A percentile compares a stretch with the other conserved stretches of the same genome.
Evolutionary conservation across 805 yeast species (phyloP).

Genomic region (Cyberlindnera mrakii): DNA sequence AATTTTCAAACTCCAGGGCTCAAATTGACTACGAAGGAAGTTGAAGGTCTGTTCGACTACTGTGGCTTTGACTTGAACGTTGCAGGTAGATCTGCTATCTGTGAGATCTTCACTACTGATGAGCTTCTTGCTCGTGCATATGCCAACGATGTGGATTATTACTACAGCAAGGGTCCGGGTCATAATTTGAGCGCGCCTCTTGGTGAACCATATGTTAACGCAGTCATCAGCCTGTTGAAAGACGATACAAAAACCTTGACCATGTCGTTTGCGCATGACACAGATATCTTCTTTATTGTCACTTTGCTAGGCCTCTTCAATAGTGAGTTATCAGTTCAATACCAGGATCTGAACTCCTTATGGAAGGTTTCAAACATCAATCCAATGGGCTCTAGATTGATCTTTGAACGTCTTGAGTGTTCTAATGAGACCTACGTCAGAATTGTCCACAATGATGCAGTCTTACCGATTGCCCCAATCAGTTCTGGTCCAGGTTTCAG

Average conservation of each 20-base stretch:
- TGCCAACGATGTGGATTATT: conserved; percentile 34
- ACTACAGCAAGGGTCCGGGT: conserved; percentile 46
- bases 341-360: conserved; percentile 36
- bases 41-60: conserved; percentile 34
- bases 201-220: conserved; percentile 42
- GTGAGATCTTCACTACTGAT: conserved; percentile 40
- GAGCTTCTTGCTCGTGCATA: conserved; percentile 41
- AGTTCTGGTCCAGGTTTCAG: conserved; percentile 43
- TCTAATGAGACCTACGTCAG: conserved; percentile 32
- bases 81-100: conserved; percentile 27
- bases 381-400: conserved; percentile 49
- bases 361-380: conserved; percentile 41
- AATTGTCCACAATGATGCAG: conserved; percentile 41
- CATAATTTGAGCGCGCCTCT: conserved; percentile 29
- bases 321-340: conserved; percentile 28
- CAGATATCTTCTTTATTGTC: conserved; percentile 45
- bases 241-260: conserved; percentile 34
- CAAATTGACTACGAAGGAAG: conserved; percentile 34
- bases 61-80: conserved; percentile 48
- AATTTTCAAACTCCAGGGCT: conserved; percentile 29
- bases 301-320: conserved; percentile 42
- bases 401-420: conserved; percentile 41
- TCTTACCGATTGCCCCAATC: conserved; percentile 36
- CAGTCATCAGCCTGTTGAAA: conserved; percentile 38
- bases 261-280: conserved; percentile 49